Percentiles rank a stretch among this genome's conserved stretches.
Evolutionary conservation across 192 early-diverging fungal genomes (phyloP).

Genomic region (Entomortierella beljakovae): DNA sequence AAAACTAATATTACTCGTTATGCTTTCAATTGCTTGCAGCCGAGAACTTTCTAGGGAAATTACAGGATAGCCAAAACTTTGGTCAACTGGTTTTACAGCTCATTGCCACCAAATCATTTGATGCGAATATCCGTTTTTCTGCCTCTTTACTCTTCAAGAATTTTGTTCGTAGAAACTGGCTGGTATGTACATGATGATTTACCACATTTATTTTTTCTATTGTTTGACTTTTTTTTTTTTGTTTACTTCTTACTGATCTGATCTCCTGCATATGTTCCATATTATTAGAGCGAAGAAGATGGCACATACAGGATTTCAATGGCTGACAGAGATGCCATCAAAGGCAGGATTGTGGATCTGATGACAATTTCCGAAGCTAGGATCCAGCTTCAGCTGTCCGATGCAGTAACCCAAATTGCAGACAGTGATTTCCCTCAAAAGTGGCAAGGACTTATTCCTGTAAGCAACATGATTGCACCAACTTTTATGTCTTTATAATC

Average conservation of each 20-base stretch:
- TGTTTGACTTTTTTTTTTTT: no score
- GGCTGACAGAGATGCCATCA: constrained; percentile 78
- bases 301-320: constrained; percentile 63
- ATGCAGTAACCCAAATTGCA: constrained; percentile 94
- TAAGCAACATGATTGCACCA: constrained; percentile 24
- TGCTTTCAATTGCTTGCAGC: neutral
- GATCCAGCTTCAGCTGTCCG: constrained; percentile 91
- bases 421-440: constrained; percentile 92
- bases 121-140: constrained; percentile 78
- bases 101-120: constrained; percentile 68
- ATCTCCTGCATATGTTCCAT: constrained; percentile 4
- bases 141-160: constrained; percentile 97
- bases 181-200: constrained; percentile 16
- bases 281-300: constrained; percentile 68
- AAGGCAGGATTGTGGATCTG: constrained; percentile 82
- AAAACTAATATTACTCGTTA: constrained; percentile 14
- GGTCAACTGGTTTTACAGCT: constrained; percentile 74
- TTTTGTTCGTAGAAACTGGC: constrained; percentile 92
- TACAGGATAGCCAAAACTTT: constrained; percentile 42
- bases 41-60: constrained; percentile 24
- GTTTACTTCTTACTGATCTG: neutral
- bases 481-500: neutral
- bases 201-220: no score
- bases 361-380: constrained; percentile 86
- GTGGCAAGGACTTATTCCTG: constrained; percentile 85